These are phyloP conservation scores for Diaporthe caulivora DNA, from an alignment of 2,329 filamentous ascomycete genomes.

Conservation along the genomic window DNA sequence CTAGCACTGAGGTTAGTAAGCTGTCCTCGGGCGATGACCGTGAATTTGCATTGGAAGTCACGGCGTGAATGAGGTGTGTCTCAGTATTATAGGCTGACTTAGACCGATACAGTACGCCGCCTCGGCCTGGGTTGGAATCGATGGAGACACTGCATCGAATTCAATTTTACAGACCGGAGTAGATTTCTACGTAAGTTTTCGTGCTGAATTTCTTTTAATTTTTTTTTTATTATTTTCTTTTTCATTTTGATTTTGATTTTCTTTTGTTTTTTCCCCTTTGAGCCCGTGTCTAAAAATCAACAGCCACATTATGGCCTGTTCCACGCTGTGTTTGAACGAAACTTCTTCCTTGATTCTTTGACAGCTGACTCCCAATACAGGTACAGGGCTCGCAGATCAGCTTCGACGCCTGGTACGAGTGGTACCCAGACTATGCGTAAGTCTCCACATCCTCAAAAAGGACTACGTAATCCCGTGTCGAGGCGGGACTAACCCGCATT, in stretches of 20 bases:
- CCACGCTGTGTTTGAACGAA: too few species aligned
- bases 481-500: neutral
- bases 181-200: slow-evolving; percentile 62
- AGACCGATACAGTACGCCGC: slow-evolving; percentile 53
- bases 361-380: too few species aligned
- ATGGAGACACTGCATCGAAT: slow-evolving; percentile 66
- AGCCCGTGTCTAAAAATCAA: too few species aligned
- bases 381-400: slow-evolving; percentile 51
- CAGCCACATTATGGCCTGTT: too few species aligned
- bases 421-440: slow-evolving; percentile 67
- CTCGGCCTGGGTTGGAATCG: slow-evolving; percentile 72
- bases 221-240: too few species aligned
- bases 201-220: too few species aligned
- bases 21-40: neutral
- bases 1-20: slow-evolving; percentile 43
- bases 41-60: neutral
- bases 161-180: slow-evolving; percentile 70
- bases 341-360: too few species aligned
- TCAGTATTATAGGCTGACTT: neutral
- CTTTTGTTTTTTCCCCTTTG: too few species aligned
- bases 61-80: too few species aligned
- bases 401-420: slow-evolving; percentile 72
- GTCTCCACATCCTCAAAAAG: neutral
- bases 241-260: too few species aligned
- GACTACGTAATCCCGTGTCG: neutral